phyloP scores from a whole-genome alignment of 2,329 filamentous ascomycete species.

The Venturia aucupariae region DNA sequence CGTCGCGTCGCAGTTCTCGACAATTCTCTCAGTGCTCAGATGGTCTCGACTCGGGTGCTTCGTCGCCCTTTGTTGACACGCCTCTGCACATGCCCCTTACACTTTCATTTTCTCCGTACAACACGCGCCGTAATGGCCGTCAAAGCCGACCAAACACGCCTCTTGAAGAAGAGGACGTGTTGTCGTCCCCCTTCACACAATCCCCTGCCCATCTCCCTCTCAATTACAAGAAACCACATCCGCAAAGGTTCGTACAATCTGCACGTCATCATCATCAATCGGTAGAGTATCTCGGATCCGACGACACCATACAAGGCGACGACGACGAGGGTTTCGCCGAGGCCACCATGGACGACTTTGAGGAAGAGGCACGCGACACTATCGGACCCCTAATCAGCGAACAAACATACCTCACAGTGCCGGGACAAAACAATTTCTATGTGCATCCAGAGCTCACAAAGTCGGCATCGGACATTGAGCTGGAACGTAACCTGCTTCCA shows the following conservation, averaged over 20 bases:
- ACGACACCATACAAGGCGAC: conserved; percentile 11
- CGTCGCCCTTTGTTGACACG: conserved; percentile 35
- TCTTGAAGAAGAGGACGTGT: conserved; percentile 5
- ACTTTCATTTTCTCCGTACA: conserved; percentile 15
- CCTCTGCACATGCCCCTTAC: conserved; percentile 35
- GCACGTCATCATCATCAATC: conserved; percentile 39
- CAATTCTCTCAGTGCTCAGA: conserved; percentile 13
- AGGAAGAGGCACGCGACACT: conserved; percentile 17
- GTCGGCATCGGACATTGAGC: conserved; percentile 27
- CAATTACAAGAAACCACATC: conserved; percentile 18
- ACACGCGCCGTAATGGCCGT: neutral
- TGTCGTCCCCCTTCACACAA: conserved; percentile 23
- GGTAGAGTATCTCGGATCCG: conserved; percentile 37
- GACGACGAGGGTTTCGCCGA: conserved; percentile 5
- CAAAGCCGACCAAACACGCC: conserved; percentile 9
- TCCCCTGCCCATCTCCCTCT: conserved; percentile 29
- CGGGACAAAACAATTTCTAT: conserved; percentile 18
- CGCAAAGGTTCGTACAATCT: conserved; percentile 23
- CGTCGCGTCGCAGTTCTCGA: conserved; percentile 18
- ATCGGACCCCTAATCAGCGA: conserved; percentile 16
- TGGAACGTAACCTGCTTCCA: conserved; percentile 33
- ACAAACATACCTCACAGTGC: conserved; percentile 10
- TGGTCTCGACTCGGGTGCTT: conserved; percentile 25
- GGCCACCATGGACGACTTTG: conserved; percentile 13
- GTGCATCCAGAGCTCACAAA: conserved; percentile 26